Conservation (phyloP, 2,329 filamentous ascomycete genomes). For the Xylaria multiplex region DNA sequence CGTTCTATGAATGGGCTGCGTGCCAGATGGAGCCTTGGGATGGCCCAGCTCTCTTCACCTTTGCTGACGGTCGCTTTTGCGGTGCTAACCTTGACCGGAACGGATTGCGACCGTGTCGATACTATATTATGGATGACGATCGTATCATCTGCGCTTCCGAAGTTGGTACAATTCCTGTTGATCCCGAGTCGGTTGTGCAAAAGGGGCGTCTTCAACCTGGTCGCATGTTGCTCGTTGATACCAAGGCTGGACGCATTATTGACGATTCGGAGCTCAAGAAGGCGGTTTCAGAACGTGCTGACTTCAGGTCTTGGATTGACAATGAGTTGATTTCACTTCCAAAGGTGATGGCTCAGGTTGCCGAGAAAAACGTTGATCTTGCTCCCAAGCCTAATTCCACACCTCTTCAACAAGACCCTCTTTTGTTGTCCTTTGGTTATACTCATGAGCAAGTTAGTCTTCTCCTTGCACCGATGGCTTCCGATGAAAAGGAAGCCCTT, state of each 20-base stretch:
- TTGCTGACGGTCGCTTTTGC: slow-evolving; percentile 95
- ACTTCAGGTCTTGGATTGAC: slow-evolving; percentile 90
- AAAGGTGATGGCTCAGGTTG: slow-evolving; percentile 72
- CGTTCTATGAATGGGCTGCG: slow-evolving; percentile 98
- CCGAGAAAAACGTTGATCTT: slow-evolving; percentile 69
- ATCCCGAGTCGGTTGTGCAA: slow-evolving; percentile 88
- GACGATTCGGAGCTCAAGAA: slow-evolving; percentile 92
- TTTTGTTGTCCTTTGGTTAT: slow-evolving; percentile 89
- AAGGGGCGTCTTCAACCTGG: slow-evolving; percentile 95
- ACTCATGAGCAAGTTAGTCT: slow-evolving; percentile 95
- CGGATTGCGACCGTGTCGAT: slow-evolving; percentile 92
- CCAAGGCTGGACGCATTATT: slow-evolving; percentile 87
- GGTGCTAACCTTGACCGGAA: slow-evolving; percentile 97
- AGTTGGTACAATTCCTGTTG: slow-evolving; percentile 91
- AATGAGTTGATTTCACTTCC: slow-evolving; percentile 85
- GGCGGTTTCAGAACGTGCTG: slow-evolving; percentile 84
- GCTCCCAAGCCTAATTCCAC: slow-evolving; percentile 72
- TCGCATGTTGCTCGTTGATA: slow-evolving; percentile 96
- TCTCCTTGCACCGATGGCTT: slow-evolving; percentile 92
- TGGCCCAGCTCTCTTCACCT: slow-evolving; percentile 94
- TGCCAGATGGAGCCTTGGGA: slow-evolving; percentile 99
- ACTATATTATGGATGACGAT: slow-evolving; percentile 96
- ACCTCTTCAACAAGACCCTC: slow-evolving; percentile 83
- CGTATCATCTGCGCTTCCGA: slow-evolving; percentile 97
- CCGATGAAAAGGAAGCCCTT: slow-evolving; percentile 95